phyloP scores from a whole-genome alignment of 2,329 filamentous ascomycete genomes.

The Botrytis elliptica region DNA sequence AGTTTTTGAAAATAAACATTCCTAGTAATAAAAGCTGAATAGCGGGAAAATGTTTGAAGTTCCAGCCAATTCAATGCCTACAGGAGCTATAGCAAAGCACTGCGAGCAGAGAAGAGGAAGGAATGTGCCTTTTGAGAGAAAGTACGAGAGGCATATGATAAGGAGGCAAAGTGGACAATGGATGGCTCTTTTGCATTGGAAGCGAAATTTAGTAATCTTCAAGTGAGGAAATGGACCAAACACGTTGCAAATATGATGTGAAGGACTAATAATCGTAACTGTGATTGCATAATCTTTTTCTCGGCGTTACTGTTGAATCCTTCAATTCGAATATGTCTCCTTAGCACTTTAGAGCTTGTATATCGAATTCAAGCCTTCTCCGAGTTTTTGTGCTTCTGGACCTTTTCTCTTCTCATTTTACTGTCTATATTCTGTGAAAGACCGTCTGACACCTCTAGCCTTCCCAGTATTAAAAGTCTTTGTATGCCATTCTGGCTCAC shows the following conservation, averaged over 20 bases:
- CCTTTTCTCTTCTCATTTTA: fast-evolving
- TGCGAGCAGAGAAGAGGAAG: neutral
- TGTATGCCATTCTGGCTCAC: neutral
- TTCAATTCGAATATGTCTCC: neutral
- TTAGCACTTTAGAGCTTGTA: neutral
- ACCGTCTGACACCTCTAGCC: fast-evolving
- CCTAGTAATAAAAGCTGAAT: neutral
- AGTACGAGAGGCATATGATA: neutral
- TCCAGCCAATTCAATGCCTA: neutral
- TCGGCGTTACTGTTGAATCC: neutral
- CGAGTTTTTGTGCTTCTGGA: neutral
- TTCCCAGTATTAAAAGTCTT: fast-evolving
- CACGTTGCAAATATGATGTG: fast-evolving
- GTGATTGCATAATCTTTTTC: fast-evolving
- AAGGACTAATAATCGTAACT: neutral
- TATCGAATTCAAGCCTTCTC: neutral
- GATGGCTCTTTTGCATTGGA: neutral
- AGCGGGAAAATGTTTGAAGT: fast-evolving
- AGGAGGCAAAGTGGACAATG: neutral
- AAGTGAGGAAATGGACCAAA: fast-evolving
- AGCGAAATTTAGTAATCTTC: neutral
- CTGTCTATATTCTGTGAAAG: fast-evolving
- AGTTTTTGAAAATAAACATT: neutral
- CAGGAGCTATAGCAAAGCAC: fast-evolving
- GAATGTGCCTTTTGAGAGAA: neutral